Evolutionary conservation across 495 filamentous ascomycete genomes (phyloP).

Genomic region (Penicillium mononematosum): DNA sequence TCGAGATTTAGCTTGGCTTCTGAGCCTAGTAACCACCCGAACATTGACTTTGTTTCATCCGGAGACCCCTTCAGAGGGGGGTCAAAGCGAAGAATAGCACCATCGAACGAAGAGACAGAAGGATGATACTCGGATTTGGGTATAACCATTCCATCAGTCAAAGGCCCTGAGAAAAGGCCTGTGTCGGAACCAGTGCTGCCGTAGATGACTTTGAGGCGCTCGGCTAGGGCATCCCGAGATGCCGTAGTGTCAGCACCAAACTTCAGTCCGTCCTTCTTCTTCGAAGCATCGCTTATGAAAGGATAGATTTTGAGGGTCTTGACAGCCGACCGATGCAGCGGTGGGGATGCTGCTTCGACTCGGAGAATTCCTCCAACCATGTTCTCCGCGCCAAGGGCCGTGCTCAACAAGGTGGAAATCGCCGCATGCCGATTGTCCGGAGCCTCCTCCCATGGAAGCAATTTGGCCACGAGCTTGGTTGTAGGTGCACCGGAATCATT

Average conservation of each 20-base stretch:
- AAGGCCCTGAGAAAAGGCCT: conserved; percentile 74
- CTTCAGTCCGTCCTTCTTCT: conserved; percentile 64
- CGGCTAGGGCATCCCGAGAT: conserved; percentile 65
- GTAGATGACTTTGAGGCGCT: conserved; percentile 49
- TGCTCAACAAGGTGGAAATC: conserved; percentile 73
- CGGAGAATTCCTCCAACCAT: conserved; percentile 87
- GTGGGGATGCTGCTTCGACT: conserved; percentile 70
- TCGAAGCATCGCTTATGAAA: conserved; percentile 57
- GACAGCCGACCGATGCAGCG: conserved; percentile 52
- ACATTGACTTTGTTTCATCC: conserved; percentile 48
- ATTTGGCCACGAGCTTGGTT: conserved; percentile 69
- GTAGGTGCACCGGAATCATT: conserved; percentile 59
- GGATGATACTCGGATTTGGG: conserved; percentile 43
- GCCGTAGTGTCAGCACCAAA: conserved; percentile 85
- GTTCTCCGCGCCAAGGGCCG: conserved; percentile 62
- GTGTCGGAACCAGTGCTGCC: conserved; percentile 39
- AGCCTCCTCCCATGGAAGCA: conserved; percentile 80
- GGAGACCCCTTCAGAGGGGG: conserved; percentile 46
- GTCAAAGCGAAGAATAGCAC: conserved; percentile 78
- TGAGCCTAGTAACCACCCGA: conserved; percentile 73
- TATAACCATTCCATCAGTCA: conserved; percentile 85
- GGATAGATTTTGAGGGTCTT: conserved; percentile 72
- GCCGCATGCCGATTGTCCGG: conserved; percentile 75
- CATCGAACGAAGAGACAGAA: conserved; percentile 48
- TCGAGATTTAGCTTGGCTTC: conserved; percentile 71